A percentile compares a stretch with the other conserved stretches of the same genome.
phyloP scores from a whole-genome alignment of 805 yeast species.

The Zygosaccharomyces lentus region DNA sequence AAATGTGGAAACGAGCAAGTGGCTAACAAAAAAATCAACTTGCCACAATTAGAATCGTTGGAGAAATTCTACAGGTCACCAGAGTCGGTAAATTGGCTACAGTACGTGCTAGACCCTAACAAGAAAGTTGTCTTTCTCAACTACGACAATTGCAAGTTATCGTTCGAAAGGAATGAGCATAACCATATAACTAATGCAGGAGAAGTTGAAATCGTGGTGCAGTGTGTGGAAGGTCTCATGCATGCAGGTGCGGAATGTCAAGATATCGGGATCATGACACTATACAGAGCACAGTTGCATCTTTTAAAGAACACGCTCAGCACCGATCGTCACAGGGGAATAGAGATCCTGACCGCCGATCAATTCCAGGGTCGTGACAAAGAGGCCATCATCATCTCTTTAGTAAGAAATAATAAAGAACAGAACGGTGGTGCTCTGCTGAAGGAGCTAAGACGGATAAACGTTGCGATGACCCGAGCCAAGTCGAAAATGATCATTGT shows the following conservation, averaged over 20 bases:
- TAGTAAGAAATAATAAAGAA: slow-evolving; percentile 75
- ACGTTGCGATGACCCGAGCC: slow-evolving; percentile 93
- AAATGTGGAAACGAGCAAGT: slow-evolving; percentile 69
- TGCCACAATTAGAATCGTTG: slow-evolving; percentile 40
- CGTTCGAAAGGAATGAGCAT: slow-evolving; percentile 51
- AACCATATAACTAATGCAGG: slow-evolving; percentile 69
- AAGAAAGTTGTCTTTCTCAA: slow-evolving; percentile 72
- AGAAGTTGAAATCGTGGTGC: slow-evolving; percentile 64
- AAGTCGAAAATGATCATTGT: slow-evolving; percentile 74
- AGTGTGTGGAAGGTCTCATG: slow-evolving; percentile 55
- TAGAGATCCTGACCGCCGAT: slow-evolving; percentile 90
- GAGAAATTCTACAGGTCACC: slow-evolving; percentile 2
- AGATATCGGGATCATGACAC: slow-evolving; percentile 82
- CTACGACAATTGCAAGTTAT: slow-evolving; percentile 53
- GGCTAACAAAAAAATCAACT: slow-evolving; percentile 49
- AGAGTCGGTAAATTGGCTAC: slow-evolving; percentile 47
- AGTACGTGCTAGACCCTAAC: slow-evolving; percentile 47
- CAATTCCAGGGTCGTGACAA: slow-evolving; percentile 95
- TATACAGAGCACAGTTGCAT: slow-evolving; percentile 75
- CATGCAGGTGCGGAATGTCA: slow-evolving; percentile 54
- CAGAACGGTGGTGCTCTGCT: slow-evolving; percentile 70
- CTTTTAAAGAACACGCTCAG: slow-evolving; percentile 37
- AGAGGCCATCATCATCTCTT: slow-evolving; percentile 81
- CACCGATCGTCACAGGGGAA: slow-evolving; percentile 32
- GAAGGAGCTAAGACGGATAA: slow-evolving; percentile 85